Conservation (phyloP, 1,284 basidiomycete genomes). For the Leccinum insolens region DNA sequence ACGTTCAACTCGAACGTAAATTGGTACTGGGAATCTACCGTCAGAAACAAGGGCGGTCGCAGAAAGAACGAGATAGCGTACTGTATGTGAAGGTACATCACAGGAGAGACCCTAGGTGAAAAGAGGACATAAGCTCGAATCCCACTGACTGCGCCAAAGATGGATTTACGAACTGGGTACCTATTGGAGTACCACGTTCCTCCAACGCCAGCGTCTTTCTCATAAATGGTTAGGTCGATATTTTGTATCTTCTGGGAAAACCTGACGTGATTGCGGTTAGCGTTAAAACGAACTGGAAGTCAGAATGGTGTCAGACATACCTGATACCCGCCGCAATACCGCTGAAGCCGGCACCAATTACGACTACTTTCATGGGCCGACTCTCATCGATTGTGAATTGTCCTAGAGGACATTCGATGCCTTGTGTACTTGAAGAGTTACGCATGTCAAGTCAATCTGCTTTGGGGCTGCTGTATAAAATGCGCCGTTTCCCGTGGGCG, state of each 20-base stretch:
- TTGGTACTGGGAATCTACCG: slow-evolving; percentile 48
- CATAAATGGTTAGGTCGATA: slow-evolving; percentile 53
- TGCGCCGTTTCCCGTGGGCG: neutral
- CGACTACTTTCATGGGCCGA: slow-evolving; percentile 18
- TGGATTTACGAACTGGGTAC: slow-evolving; percentile 34
- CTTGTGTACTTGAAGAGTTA: neutral
- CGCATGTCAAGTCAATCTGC: neutral
- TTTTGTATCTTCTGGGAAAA: slow-evolving; percentile 59
- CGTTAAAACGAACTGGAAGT: neutral
- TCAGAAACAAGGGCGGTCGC: neutral
- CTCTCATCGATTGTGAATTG: slow-evolving; percentile 22
- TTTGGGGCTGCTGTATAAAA: slow-evolving; percentile 24
- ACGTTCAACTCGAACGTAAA: slow-evolving; percentile 57
- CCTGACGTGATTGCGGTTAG: slow-evolving; percentile 28
- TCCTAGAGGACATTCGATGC: slow-evolving; percentile 6
- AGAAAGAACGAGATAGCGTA: slow-evolving; percentile 28
- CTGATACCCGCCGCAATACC: slow-evolving; percentile 51
- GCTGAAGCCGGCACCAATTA: slow-evolving; percentile 25
- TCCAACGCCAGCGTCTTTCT: slow-evolving; percentile 39
- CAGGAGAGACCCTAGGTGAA: slow-evolving; percentile 18
- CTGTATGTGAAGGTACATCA: slow-evolving; percentile 58
- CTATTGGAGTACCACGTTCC: slow-evolving; percentile 56
- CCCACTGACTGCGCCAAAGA: too few relatives aligned
- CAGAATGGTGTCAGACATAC: slow-evolving; percentile 24
- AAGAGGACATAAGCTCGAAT: neutral